These are phyloP conservation scores for Fragaria iinumae DNA, from an alignment of 306 rosid genomes.

Conservation along the genomic window DNA sequence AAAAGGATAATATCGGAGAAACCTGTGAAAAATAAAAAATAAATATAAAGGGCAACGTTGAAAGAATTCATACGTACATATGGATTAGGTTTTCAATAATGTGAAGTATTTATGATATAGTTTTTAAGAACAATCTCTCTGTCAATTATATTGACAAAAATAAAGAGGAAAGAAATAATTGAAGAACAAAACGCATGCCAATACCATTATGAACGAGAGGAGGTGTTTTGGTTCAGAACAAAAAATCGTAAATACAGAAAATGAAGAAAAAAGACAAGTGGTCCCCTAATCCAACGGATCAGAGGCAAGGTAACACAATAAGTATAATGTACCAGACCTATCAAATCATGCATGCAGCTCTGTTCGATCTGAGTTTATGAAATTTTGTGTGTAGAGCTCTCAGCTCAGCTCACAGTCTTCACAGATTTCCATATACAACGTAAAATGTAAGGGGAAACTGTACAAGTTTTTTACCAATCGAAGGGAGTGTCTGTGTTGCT, in stretches of 20 bases:
- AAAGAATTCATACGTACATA: neutral
- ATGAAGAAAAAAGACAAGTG: conserved; percentile 7
- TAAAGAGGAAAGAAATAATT: conserved; percentile 10
- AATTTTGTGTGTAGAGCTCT: neutral
- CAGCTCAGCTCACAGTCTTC: conserved; percentile 4
- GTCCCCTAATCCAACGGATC: conserved; percentile 44
- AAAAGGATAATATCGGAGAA: neutral
- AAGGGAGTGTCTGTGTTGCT: conserved; percentile 8
- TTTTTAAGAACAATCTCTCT: neutral
- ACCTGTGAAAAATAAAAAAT: neutral
- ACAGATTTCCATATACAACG: conserved; percentile 21
- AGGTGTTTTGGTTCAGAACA: conserved; percentile 35
- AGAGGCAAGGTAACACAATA: conserved; percentile 27
- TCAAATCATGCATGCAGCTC: conserved; percentile 36
- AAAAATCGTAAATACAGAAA: conserved; percentile 34
- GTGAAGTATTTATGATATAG: neutral
- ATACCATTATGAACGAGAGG: conserved; percentile 23
- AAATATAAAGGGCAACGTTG: neutral
- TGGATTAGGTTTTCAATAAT: neutral
- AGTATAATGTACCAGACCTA: conserved; percentile 27
- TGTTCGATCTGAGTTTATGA: conserved; percentile 12
- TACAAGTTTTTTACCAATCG: neutral
- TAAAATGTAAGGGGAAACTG: neutral
- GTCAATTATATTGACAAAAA: neutral
- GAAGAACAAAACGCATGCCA: conserved; percentile 5